Percentiles rank a stretch among this genome's conserved stretches.
These are phyloP conservation scores for Diplodia seriata DNA, from an alignment of 2,329 filamentous ascomycete species.

Conservation along the genomic window DNA sequence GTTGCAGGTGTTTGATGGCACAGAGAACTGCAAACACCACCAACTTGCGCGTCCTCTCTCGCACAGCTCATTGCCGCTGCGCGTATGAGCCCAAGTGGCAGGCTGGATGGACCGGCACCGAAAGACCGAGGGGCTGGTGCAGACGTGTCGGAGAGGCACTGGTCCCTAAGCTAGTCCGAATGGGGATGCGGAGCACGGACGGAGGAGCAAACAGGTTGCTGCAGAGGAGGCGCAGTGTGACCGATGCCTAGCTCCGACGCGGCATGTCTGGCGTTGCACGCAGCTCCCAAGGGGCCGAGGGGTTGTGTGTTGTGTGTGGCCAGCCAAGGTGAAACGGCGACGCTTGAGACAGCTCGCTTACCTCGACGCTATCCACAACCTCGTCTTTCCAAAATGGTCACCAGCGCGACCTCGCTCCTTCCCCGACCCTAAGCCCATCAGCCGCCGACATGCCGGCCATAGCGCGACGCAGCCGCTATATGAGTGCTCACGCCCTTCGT, in stretches of 20 bases:
- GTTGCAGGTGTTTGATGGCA: conserved; percentile 2
- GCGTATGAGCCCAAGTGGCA: not conserved
- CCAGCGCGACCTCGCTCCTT: not conserved
- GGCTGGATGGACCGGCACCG: not conserved
- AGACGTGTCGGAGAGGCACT: conserved; percentile 4
- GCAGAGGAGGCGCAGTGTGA: conserved; percentile 6
- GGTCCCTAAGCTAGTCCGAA: not conserved
- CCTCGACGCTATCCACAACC: not conserved
- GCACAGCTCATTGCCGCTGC: not conserved
- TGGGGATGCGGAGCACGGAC: not conserved
- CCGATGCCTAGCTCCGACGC: not conserved
- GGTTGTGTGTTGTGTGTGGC: not conserved
- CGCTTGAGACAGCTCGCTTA: conserved; percentile 9
- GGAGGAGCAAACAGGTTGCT: not conserved
- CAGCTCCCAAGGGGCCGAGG: not conserved
- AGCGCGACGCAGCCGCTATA: not conserved
- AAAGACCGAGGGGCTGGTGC: not conserved
- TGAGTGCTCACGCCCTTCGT: no score
- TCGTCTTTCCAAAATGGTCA: not conserved
- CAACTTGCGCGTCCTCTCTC: not conserved
- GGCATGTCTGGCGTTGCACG: not conserved
- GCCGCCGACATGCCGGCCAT: not conserved
- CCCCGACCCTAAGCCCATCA: not conserved
- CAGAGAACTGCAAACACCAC: not conserved
- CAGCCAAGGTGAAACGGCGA: conserved; percentile 23